Base-by-base conservation (phyloP, 495 filamentous ascomycete genomes). In the Aspergillus coremiiformis region DNA sequence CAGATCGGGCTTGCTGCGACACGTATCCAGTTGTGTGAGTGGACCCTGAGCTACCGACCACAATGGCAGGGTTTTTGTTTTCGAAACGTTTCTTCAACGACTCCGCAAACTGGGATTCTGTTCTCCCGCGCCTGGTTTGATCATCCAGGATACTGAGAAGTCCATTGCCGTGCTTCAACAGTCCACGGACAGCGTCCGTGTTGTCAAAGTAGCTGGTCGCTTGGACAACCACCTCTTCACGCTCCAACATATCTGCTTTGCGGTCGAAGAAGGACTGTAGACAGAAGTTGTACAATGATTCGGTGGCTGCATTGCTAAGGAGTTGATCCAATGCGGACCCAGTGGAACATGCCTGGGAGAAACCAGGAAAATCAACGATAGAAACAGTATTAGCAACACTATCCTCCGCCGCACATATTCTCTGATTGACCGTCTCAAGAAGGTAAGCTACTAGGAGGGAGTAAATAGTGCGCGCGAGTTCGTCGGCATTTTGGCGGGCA, bases 201-300 rank as follows among this genome's bases (percentile, higher is more conserved):
- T 97, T 98, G 69, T 98, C 93, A 50, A 95, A 98, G 64, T 96
- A 98, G 71, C 87, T 93, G 0, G 92, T 95, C 1, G 90, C 84
- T 4, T 91, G 79, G 6, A 98, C 89, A 12, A 72, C 78, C 7
- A 97, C 86, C 62, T 96, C 93, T 69, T 98, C 93, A 17, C 84
- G 86, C 59, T 98, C 91, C 44, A 97, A 72, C 65, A 93, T 78
- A 55, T 96, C 91, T 0, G 89, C 89, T 64, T 89, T 93, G 48
- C 83, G 83, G 58, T 95, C 91, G 62, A 97, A 98, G 74, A 98
- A 98, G 59, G 84, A 93, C 60, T 95, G 90, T 32, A 96, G 78
- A 33, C 89, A 91, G 58, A 95, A 86, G 62, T 96, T 89, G 74
- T 95, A 95, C 12, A 96, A 71, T 0, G 83, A 86, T 69, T 98